A percentile compares a stretch with the other conserved stretches of the same genome.
Evolutionary conservation across 2,329 filamentous ascomycete species (phyloP).

Genomic region (Fusarium dlaminii): DNA sequence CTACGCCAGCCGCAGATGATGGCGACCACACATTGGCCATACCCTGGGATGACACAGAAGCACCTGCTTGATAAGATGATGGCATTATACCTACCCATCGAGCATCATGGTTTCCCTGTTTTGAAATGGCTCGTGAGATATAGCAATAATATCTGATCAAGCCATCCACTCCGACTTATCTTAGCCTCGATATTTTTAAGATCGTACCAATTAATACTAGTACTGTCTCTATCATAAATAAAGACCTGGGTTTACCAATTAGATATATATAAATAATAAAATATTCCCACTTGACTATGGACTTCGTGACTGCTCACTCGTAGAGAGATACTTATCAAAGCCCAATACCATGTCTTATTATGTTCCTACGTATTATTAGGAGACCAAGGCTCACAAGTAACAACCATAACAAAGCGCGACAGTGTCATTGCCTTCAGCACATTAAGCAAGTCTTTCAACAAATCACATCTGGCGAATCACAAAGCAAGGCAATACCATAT

Average conservation of each 20-base stretch:
- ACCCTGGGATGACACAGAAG: not conserved
- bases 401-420: not conserved
- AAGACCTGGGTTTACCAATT: not conserved
- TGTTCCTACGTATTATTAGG: not conserved
- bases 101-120: not conserved
- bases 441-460: rapidly evolving
- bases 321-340: not conserved
- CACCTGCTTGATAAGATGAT: not conserved
- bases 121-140: rapidly evolving
- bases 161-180: not conserved
- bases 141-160: not conserved
- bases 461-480: not conserved
- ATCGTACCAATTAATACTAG: not conserved
- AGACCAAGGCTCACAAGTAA: not conserved
- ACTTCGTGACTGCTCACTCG: not conserved
- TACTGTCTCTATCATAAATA: not conserved
- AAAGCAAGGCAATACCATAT: not conserved
- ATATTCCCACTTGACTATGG: not conserved
- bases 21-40: not conserved
- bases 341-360: too few relatives aligned
- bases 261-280: not conserved
- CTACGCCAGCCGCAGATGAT: not conserved
- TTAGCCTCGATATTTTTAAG: not conserved
- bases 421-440: not conserved
- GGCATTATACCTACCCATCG: not conserved